Evolutionary conservation across 1,284 basidiomycete species (phyloP).

Genomic region (Cryptococcus floricola): DNA sequence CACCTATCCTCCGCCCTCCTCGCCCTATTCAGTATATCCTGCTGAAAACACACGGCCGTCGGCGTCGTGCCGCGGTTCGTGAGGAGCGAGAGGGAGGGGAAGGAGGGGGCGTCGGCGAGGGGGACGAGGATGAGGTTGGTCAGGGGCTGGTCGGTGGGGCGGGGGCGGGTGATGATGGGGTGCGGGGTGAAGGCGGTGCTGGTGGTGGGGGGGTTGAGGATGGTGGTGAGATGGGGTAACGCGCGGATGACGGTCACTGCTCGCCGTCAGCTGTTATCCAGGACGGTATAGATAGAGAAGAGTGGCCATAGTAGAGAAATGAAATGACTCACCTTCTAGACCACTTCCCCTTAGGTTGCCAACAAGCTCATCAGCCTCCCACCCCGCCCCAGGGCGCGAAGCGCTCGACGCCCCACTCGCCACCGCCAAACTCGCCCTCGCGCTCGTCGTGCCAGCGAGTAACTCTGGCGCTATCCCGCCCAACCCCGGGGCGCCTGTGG

Average conservation of each 20-base stretch:
- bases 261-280: not conserved
- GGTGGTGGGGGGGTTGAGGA: slow-evolving; percentile 19
- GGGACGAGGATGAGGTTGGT: slow-evolving; percentile 45
- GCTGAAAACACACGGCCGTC: slow-evolving; percentile 48
- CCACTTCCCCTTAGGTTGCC: slow-evolving; percentile 37
- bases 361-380: slow-evolving; percentile 47
- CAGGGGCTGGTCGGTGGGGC: slow-evolving; percentile 11
- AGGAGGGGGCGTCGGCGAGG: slow-evolving; percentile 40
- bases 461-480: slow-evolving; percentile 1
- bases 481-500: too few relatives aligned
- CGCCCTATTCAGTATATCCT: slow-evolving; percentile 45
- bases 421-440: slow-evolving; percentile 31
- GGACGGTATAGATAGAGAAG: not conserved
- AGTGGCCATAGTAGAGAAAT: not conserved
- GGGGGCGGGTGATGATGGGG: slow-evolving; percentile 10
- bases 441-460: slow-evolving; percentile 1
- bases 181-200: slow-evolving; percentile 8
- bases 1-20: slow-evolving; percentile 43
- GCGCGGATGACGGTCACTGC: slow-evolving; percentile 39
- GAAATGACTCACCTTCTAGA: slow-evolving; percentile 41
- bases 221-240: slow-evolving; percentile 31
- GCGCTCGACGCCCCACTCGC: slow-evolving; percentile 5
- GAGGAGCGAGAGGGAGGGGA: slow-evolving; percentile 45
- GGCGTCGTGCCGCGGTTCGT: slow-evolving; percentile 44
- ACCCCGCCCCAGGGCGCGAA: slow-evolving; percentile 28